phyloP scores from a whole-genome alignment of 2,329 filamentous ascomycete genomes.

The Tolypocladium inflatum region DNA sequence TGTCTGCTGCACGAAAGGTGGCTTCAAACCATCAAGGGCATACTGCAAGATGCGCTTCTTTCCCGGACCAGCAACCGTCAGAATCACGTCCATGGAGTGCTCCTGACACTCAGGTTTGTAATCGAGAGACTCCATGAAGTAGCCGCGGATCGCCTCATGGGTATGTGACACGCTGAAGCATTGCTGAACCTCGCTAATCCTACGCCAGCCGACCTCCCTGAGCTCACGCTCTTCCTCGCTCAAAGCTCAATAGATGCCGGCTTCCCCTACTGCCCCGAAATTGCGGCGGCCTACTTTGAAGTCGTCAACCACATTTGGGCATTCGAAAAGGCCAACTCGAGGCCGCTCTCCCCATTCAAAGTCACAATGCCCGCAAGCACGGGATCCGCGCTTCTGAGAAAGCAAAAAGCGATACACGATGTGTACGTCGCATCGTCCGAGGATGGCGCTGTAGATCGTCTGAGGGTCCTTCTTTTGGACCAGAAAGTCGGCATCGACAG shows the following conservation, averaged over 20 bases:
- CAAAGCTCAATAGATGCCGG: conserved; percentile 13
- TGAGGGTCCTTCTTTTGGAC: conserved; percentile 18
- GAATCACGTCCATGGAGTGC: conserved; percentile 49
- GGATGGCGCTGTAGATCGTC: conserved; percentile 9
- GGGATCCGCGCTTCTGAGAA: conserved; percentile 28
- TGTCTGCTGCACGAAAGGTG: conserved; percentile 46
- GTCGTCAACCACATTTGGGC: conserved; percentile 32
- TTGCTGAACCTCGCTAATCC: background rate
- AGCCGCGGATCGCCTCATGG: conserved; percentile 28
- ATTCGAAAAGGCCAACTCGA: conserved; percentile 13
- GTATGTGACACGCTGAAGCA: conserved; percentile 20
- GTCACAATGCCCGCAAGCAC: conserved; percentile 7
- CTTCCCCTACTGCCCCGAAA: conserved; percentile 25
- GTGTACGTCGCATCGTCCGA: conserved; percentile 23
- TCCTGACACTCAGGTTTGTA: conserved; percentile 47
- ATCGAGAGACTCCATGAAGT: conserved; percentile 43
- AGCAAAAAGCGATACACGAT: conserved; percentile 25
- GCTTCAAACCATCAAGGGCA: conserved; percentile 27
- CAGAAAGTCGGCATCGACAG: conserved; percentile 20
- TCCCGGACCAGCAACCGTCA: conserved; percentile 20
- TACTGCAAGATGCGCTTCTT: conserved; percentile 22
- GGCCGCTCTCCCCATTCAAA: conserved; percentile 10
- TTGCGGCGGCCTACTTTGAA: conserved; percentile 36
- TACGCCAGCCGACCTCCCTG: conserved; percentile 17
- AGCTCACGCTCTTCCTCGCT: conserved; percentile 19